Evolutionary conservation across 176 grass and related monocot genomes (phyloP).

Genomic region (Cenchrus fungigraminus): DNA sequence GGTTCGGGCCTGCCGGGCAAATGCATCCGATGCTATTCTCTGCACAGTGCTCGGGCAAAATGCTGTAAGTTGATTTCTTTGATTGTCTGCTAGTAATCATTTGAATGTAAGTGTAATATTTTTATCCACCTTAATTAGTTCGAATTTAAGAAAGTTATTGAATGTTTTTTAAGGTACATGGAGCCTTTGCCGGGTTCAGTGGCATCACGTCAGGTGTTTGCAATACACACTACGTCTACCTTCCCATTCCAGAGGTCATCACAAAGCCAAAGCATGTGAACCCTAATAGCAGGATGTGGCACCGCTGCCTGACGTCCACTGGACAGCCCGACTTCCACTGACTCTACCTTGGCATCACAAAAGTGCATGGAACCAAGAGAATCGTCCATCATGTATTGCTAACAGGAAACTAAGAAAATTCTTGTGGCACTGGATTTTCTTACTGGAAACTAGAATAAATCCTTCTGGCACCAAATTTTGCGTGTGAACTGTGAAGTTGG

Average conservation of each 20-base stretch:
- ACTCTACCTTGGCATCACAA: constrained; percentile 6
- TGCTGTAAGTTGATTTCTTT: constrained; percentile 64
- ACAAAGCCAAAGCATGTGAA: constrained; percentile 60
- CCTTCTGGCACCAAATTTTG: constrained; percentile 17
- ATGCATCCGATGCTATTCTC: constrained; percentile 98
- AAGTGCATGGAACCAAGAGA: not conserved
- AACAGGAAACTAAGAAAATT: constrained; percentile 32
- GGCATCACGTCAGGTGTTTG: constrained; percentile 87
- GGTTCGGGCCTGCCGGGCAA: constrained; percentile 88
- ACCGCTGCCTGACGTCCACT: constrained; percentile 87
- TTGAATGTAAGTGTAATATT: constrained; percentile 3
- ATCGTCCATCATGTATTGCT: constrained; percentile 25
- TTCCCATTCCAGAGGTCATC: constrained; percentile 92
- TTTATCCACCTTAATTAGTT: constrained; percentile 29
- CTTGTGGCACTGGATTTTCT: constrained; percentile 18
- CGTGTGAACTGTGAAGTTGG: not conserved
- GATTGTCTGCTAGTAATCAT: not conserved
- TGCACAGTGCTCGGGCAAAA: constrained; percentile 98
- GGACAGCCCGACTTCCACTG: constrained; percentile 87
- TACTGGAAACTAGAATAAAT: constrained; percentile 28
- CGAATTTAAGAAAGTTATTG: constrained; percentile 8
- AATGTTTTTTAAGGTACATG: constrained; percentile 67
- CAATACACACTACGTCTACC: constrained; percentile 80
- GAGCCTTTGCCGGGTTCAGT: constrained; percentile 95
- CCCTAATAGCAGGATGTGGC: constrained; percentile 99